Evolutionary conservation across 148 eudicot genomes (phyloP), one percentile per base, ranked within the genome.

Genomic region (Nyssa sinensis): DNA sequence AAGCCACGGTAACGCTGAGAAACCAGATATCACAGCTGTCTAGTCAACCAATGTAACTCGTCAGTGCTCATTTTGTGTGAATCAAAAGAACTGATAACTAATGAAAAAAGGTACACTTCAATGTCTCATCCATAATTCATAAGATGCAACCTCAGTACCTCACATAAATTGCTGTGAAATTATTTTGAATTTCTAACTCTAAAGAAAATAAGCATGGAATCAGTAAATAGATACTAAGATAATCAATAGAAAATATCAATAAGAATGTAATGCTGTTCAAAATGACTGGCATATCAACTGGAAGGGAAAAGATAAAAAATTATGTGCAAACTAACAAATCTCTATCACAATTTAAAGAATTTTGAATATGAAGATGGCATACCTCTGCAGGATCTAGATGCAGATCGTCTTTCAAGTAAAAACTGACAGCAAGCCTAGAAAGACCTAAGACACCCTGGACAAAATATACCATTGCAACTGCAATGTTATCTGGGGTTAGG

Each of bases 361-460:
- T 53, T 28, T 17, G 31, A 33, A 62, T 39, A 17, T 16, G 34
- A 51, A 75, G 24, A 68, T 47, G 71, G 57, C 61, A 70, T 85
- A 95, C 98, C 97, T 95, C 98, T 61, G 98, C 97, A 64, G 98
- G 98, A 86, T 95, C 97, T 66, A 95, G 81, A 86, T 92, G 98
- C 79, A 95, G 83, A 76, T 95, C 97, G 78, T 95, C 98, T 82
- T 95, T 95, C 75, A 95, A 81, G 81, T 92, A 95, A 85, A 95
- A 95, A 77, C 88, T 92, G 74, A 95, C 98, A 79, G 96, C 98
- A 70, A 95, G 97, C 82, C 96, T 89, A 16, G 98, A 49, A 5
- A 95, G 96, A 62, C 97, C 98, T 75, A 95, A 89, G 78, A 95
- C 98, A 79, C 98, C 98, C 76, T 95, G 98, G 73, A 95, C 98